These are phyloP conservation scores for Kodamaea restingae DNA, from an alignment of 805 yeast genomes.

Conservation along the genomic window DNA sequence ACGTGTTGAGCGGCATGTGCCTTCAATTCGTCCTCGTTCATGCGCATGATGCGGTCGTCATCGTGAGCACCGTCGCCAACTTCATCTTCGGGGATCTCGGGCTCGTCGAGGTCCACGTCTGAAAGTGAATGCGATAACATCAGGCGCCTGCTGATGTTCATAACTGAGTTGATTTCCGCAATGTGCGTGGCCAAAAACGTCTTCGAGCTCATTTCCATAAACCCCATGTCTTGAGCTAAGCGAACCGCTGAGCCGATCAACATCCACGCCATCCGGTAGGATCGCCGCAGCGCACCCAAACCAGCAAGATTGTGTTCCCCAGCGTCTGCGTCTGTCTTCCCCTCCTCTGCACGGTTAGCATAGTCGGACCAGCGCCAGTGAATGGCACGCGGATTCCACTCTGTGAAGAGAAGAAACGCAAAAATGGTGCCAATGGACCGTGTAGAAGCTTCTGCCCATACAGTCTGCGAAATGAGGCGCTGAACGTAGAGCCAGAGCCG, in stretches of 20 bases:
- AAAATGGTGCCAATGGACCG: slow-evolving; percentile 82
- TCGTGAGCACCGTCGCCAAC: slow-evolving; percentile 23
- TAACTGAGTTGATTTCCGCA: slow-evolving; percentile 77
- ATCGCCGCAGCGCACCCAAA: slow-evolving; percentile 76
- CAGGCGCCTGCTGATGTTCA: slow-evolving; percentile 74
- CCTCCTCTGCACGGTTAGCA: slow-evolving; percentile 58
- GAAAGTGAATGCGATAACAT: slow-evolving; percentile 70
- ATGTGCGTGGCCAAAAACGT: slow-evolving; percentile 80
- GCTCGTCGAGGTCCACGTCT: slow-evolving; percentile 56
- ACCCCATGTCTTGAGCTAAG: slow-evolving; percentile 80
- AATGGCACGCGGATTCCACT: slow-evolving; percentile 94
- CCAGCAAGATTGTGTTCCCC: slow-evolving; percentile 52
- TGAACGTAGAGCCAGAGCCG: slow-evolving; percentile 83
- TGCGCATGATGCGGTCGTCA: slow-evolving; percentile 26
- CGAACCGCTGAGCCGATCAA: slow-evolving; percentile 83
- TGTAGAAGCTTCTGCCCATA: slow-evolving; percentile 92
- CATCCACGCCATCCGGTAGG: slow-evolving; percentile 93
- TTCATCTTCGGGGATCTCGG: slow-evolving; percentile 35
- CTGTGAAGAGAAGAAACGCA: slow-evolving; percentile 80
- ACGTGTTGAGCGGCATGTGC: slow-evolving; percentile 21
- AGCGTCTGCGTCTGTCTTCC: slow-evolving; percentile 7
- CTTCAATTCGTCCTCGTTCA: slow-evolving; percentile 32
- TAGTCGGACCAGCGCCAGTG: slow-evolving; percentile 87
- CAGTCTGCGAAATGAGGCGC: slow-evolving; percentile 73
- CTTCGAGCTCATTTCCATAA: slow-evolving; percentile 68